A percentile compares a stretch with the other conserved stretches of the same genome.
These are phyloP conservation scores for Meredithiella fracta DNA, from an alignment of 2,329 filamentous ascomycete species.

Conservation along the genomic window DNA sequence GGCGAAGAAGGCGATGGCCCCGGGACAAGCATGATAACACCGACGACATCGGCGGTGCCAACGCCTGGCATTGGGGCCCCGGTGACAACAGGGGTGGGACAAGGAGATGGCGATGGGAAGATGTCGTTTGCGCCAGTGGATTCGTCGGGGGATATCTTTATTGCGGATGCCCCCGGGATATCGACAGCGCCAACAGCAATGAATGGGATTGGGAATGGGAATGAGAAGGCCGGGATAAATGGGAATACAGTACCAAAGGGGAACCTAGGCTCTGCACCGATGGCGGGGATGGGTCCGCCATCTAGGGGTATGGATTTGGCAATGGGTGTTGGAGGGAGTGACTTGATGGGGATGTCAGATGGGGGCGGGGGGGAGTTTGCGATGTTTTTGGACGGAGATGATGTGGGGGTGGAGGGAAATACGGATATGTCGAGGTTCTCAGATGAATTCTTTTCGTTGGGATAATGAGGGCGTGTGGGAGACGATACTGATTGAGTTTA, in stretches of 20 bases:
- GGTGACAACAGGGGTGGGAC: background rate
- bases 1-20: conserved; percentile 15
- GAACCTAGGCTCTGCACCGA: conserved; percentile 14
- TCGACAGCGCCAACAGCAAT: too few species aligned
- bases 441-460: conserved; percentile 9
- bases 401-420: conserved; percentile 6
- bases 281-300: conserved; percentile 7
- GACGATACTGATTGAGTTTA: too few species aligned
- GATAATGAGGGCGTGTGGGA: background rate
- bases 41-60: background rate
- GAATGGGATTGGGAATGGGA: too few species aligned
- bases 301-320: background rate
- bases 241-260: conserved; percentile 15
- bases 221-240: too few species aligned
- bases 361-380: conserved; percentile 6
- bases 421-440: conserved; percentile 12
- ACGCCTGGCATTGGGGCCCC: background rate
- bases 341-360: conserved; percentile 2
- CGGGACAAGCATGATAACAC: background rate
- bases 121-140: conserved; percentile 10
- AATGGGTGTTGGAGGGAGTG: background rate
- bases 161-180: conserved; percentile 2
- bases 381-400: conserved; percentile 10
- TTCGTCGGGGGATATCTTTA: conserved; percentile 8
- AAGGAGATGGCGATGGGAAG: background rate